phyloP scores from a whole-genome alignment of 2,329 filamentous ascomycete genomes.

The Blumeria graminis region DNA sequence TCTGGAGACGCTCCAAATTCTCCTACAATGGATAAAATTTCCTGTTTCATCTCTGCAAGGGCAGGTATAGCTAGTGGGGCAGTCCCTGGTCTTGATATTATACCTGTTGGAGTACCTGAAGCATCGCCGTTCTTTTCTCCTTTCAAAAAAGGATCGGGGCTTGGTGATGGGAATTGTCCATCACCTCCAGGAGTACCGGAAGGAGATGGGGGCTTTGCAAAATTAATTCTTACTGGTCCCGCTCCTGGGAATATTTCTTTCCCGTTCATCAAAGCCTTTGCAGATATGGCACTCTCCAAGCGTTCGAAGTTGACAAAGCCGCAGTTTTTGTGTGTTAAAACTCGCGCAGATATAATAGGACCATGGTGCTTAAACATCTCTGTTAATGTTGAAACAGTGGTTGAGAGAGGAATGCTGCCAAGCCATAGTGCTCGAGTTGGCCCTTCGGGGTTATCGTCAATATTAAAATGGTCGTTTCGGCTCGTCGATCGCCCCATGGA shows the following conservation, averaged over 20 bases:
- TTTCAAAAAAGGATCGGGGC: conserved; percentile 57
- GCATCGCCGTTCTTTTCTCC: conserved; percentile 19
- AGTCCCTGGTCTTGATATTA: conserved; percentile 19
- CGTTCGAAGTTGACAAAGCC: conserved; percentile 96
- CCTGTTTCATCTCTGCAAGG: conserved; percentile 51
- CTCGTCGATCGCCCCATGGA: conserved; percentile 43
- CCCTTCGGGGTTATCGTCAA: conserved; percentile 67
- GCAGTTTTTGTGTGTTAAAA: conserved; percentile 95
- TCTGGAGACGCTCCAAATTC: conserved; percentile 72
- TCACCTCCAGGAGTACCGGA: conserved; percentile 76
- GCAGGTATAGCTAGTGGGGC: conserved; percentile 42
- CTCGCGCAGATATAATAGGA: conserved; percentile 69
- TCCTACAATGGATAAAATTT: conserved; percentile 66
- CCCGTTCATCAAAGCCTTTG: conserved; percentile 70
- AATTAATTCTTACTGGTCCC: conserved; percentile 85
- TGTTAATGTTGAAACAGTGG: conserved; percentile 79
- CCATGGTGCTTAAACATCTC: conserved; percentile 93
- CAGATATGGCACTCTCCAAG: conserved; percentile 71
- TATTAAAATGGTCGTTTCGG: conserved; percentile 40
- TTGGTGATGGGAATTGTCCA: conserved; percentile 71
- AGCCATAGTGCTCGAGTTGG: conserved; percentile 91
- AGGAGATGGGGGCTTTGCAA: conserved; percentile 81
- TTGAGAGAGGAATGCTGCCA: conserved; percentile 89
- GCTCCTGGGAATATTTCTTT: conserved; percentile 97
- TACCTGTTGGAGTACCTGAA: conserved; percentile 17